These are phyloP conservation scores for Didymella arachidicola DNA, from an alignment of 2,329 filamentous ascomycete species.

Conservation along the genomic window DNA sequence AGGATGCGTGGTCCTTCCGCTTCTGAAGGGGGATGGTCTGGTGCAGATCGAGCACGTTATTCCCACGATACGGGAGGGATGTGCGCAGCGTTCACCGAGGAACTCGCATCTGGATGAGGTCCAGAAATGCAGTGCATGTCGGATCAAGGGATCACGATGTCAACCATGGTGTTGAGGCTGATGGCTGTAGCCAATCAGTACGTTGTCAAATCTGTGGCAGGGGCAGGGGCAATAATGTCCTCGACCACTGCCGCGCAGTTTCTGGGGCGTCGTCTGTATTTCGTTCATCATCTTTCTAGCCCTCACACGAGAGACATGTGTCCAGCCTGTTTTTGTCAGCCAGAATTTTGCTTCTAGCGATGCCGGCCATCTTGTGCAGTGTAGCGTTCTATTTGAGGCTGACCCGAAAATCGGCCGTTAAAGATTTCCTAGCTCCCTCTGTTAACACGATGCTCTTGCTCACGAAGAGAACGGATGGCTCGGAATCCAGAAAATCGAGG, in stretches of 20 bases:
- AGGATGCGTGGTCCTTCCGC: conserved; percentile 21
- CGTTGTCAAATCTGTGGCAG: neutral
- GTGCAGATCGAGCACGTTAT: conserved; percentile 1
- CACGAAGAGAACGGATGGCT: conserved; percentile 9
- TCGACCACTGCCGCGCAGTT: neutral
- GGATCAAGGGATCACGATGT: neutral
- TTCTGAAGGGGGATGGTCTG: conserved; percentile 23
- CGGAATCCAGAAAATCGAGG: conserved; percentile 6
- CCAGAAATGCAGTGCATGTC: neutral
- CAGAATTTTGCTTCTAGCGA: conserved; percentile 2
- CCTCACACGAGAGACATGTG: neutral
- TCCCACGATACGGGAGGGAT: neutral
- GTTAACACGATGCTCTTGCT: neutral
- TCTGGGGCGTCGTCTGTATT: neutral
- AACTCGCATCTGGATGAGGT: too few species aligned
- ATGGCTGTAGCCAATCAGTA: conserved; percentile 9
- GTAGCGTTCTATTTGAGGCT: conserved; percentile 1
- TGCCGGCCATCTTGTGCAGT: conserved; percentile 6
- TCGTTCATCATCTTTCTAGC: neutral
- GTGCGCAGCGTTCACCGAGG: neutral
- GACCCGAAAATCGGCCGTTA: conserved; percentile 11
- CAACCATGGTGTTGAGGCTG: neutral
- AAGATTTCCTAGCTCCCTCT: conserved; percentile 7
- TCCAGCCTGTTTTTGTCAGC: neutral
- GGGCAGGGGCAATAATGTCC: neutral